Conservation (phyloP, 2,329 filamentous ascomycete species). For the Zasmidium citrigriseum region DNA sequence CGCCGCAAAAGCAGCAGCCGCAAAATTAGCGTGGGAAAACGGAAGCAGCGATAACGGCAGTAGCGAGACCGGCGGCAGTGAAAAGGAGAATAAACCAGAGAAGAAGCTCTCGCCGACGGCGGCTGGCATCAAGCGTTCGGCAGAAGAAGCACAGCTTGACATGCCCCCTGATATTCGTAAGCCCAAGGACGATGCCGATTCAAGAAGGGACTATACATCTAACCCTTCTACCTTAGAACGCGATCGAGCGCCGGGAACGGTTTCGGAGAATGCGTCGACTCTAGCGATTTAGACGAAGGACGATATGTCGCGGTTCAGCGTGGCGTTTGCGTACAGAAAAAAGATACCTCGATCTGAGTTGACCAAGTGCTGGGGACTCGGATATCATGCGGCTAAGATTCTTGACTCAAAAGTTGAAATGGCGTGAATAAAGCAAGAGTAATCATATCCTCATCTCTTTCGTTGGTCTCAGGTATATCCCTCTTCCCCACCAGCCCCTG, state of each 20-base stretch:
- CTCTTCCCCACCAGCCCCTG: background rate
- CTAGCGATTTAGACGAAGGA: slow-evolving; percentile 17
- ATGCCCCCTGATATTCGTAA: slow-evolving; percentile 22
- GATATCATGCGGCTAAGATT: too few relatives aligned
- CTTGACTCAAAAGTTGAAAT: too few relatives aligned
- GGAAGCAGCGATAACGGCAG: slow-evolving; percentile 42
- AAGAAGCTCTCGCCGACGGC: slow-evolving; percentile 17
- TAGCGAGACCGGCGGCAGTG: slow-evolving; percentile 53
- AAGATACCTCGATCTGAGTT: background rate
- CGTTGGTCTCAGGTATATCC: background rate
- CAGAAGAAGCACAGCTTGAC: slow-evolving; percentile 24
- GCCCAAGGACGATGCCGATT: background rate
- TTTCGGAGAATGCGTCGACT: slow-evolving; percentile 23
- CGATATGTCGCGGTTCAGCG: background rate
- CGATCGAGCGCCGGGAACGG: slow-evolving; percentile 20
- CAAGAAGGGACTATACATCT: background rate
- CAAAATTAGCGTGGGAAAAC: slow-evolving; percentile 45
- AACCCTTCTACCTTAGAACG: slow-evolving; percentile 9
- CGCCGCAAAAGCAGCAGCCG: slow-evolving; percentile 36
- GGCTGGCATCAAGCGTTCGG: slow-evolving; percentile 23
- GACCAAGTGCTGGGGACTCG: slow-evolving; percentile 18
- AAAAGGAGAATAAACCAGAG: slow-evolving; percentile 31
- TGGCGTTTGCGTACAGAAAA: slow-evolving; percentile 1
- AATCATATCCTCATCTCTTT: background rate
- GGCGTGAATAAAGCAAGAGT: background rate